These are phyloP conservation scores for Solanum arcanum DNA, from an alignment of 257 asterid genomes.

Conservation along the genomic window DNA sequence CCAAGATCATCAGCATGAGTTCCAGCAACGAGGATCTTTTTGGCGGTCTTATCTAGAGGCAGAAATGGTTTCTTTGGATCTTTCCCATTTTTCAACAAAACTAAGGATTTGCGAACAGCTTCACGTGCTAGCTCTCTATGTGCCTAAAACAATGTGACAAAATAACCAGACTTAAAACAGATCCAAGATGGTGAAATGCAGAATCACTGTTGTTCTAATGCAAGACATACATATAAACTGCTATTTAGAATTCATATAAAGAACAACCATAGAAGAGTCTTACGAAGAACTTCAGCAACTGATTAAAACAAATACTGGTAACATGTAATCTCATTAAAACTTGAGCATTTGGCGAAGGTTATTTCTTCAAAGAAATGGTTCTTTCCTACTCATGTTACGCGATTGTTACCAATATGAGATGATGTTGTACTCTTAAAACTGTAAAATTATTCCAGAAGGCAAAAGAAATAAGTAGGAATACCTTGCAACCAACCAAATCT, in stretches of 20 bases:
- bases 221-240: not conserved
- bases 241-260: not conserved
- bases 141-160: constrained; percentile 22
- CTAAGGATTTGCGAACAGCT: constrained; percentile 87
- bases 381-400: not conserved
- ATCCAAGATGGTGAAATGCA: not conserved
- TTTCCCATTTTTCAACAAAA: constrained; percentile 87
- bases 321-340: not conserved
- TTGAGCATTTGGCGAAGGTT: not conserved
- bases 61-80: constrained; percentile 65
- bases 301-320: not conserved
- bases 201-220: not conserved
- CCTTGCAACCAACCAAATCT: constrained; percentile 89
- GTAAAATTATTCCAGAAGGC: not conserved
- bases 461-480: constrained; percentile 7
- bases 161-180: not conserved
- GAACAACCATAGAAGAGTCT: not conserved
- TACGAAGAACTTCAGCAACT: not conserved
- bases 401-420: not conserved
- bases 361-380: not conserved
- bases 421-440: not conserved
- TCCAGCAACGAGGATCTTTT: constrained; percentile 74
- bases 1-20: constrained; percentile 98
- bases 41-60: constrained; percentile 68
- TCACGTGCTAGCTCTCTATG: constrained; percentile 76